Base-by-base conservation (phyloP, 1,139 yeast genomes). In the Blastobotrys capitulatus region DNA sequence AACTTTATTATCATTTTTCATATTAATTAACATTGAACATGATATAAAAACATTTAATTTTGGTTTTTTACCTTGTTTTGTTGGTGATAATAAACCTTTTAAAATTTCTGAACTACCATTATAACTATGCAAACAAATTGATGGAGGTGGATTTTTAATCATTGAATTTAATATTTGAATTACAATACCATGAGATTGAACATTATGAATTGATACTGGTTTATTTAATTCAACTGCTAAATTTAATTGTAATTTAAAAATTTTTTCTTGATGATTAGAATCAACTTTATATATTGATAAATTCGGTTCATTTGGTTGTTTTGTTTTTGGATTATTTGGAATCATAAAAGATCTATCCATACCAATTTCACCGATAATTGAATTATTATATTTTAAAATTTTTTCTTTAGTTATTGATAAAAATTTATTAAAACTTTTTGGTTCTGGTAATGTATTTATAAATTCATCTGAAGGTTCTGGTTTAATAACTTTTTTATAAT, bases 321-420 rank as follows among this genome's bases (percentile, higher is more conserved):
- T 38, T 10, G n/a, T 10, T 22, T 32, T 12, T 10, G 46, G 41
- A 32, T 48, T 44, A 45, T 46, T 35, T 0, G 95, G 95, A 12
- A 88, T 66, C 36, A 88, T 67, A 59, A 87, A 87, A 19, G 79
- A 62, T 64, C 83, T 85, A 65, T 92, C 98, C 5, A 92, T 68
- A 0, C 98, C 98, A 18, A 89, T 75, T 60, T 92, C 98, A 0
- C 98, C 98, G n/a, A 89, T 73, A 16, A 72, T 52, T 10, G 65
- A 60, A 12, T 51, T 31, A 1, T 69, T 67, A 48, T 59, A 54
- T 38, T 49, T 43, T 2, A 38, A 41, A 37, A 76, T 59, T 18
- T 68, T 64, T 8, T 36, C 3, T 62, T 63, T 15, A 38, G 77
- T 69, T 20, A 56, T 56, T 0, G 54, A 49, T 10, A 82, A 52